Evolutionary conservation across 345 rosid species (phyloP).

Genomic region (Turnera subulata): DNA sequence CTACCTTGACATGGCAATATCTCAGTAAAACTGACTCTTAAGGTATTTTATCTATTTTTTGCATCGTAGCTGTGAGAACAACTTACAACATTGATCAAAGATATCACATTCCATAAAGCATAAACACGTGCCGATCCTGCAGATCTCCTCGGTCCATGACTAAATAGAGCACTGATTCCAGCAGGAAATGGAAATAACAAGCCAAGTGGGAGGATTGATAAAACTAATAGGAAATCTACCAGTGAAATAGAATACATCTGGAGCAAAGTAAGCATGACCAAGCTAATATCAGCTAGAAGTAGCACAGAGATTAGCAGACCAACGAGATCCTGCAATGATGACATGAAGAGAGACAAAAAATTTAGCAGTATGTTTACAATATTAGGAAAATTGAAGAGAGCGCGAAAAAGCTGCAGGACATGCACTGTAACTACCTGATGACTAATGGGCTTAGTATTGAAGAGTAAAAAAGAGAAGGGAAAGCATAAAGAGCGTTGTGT

Average conservation of each 20-base stretch:
- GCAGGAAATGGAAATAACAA: constrained; percentile 81
- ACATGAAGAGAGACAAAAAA: constrained; percentile 7
- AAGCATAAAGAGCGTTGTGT: constrained; percentile 44
- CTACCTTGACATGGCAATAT: neutral
- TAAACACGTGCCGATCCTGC: constrained; percentile 82
- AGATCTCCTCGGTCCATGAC: constrained; percentile 83
- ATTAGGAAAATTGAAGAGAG: constrained; percentile 3
- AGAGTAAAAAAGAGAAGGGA: constrained; percentile 56
- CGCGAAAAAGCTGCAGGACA: constrained; percentile 1
- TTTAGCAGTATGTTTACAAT: constrained; percentile 1
- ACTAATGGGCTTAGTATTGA: constrained; percentile 76
- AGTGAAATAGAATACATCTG: constrained; percentile 89
- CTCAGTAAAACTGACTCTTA: too few relatives aligned
- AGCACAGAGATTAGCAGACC: constrained; percentile 79
- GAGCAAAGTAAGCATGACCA: constrained; percentile 80
- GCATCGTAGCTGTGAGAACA: constrained; percentile 1
- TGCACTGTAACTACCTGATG: constrained; percentile 64
- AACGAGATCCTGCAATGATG: constrained; percentile 65
- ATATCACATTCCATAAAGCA: constrained; percentile 83
- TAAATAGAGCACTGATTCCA: constrained; percentile 86
- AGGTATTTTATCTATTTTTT: neutral
- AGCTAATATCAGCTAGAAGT: constrained; percentile 72
- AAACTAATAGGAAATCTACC: constrained; percentile 53
- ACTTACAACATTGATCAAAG: constrained; percentile 82
- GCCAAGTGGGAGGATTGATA: constrained; percentile 75